Base-by-base conservation (phyloP, 2,329 filamentous ascomycete genomes). In the Aspergillus fructus region DNA sequence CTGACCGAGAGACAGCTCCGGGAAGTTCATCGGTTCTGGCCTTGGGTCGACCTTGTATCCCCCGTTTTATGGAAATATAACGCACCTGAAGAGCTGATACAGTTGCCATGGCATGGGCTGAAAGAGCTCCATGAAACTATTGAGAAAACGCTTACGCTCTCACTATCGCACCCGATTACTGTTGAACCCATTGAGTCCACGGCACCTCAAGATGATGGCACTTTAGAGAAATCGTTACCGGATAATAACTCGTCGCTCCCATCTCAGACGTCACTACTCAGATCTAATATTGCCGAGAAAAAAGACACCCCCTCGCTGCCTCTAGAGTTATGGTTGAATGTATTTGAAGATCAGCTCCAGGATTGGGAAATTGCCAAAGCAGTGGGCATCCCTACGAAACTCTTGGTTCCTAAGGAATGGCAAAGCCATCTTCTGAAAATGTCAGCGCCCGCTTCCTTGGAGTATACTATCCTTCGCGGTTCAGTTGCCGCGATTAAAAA, bases 291-390 rank as follows among this genome's bases (percentile, higher is more conserved):
- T 17, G 47, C 58, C 5, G 64, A 65, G 52, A 56, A 55, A 50
- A 56, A 56, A 2, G 67, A 66, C 12, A 61, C 65, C 1, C 68
- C 62, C 27, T 68, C 68, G 7, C 78, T 97, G 1, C 93, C 93
- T 0, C 86, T 89, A 0, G 93, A 97, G 74, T 83, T 97, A 40
- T 96, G 93, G 91, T 89, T 89, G 33, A 89, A 93, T 56, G 89
- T 97, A 48, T 85, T 97, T 43, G 90, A 77, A 52, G 70, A 96
- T 62, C 86, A 88, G 61, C 85, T 92, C 0, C 86, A 86, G 43
- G 93, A 97, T 72, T 97, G 93, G 93, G 93, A 97, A 74, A 80
- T 96, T 19, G 89, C 93, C 9, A 88, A 88, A 63, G 88, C 90
- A 0, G 79, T 97, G 5, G 87, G 89, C 56, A 84, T 97, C 45